Evolutionary conservation across 768 basidiomycete genomes (phyloP), one percentile per base, ranked within the genome.

Genomic region (Trametes villosa): DNA sequence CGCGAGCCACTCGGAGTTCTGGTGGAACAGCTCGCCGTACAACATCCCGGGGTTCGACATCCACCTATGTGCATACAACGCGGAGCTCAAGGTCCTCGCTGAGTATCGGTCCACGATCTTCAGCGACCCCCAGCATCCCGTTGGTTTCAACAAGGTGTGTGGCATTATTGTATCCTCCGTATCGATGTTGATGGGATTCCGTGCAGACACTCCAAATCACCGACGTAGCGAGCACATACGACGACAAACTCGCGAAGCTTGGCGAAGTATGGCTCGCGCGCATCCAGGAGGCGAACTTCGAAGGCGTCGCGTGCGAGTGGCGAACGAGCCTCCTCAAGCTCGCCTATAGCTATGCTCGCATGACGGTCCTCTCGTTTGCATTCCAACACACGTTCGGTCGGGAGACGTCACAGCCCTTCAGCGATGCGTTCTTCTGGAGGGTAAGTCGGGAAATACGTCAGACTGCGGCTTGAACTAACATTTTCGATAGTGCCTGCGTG

Each of bases 31-130:
- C 59, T 91, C 89, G 1, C 79, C 78, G 9, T 86, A 83, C 71
- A 92, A 91, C 67, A 77, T 91, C 74, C 74, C 78, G 47, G 78
- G 87, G 67, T 93, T 92, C 64, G 92, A 94, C 70, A 87, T 94
- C 50, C 92, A 94, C 54, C 75, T 87, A 38, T 89, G 85, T 68
- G 86, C 84, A 15, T 94, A 94, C 69, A 93, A 89, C 59, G 81
- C 84, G 4, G 89, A 91, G 70, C 73, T 94, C 65, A 83, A 84
- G 67, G 72, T 89, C 26, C 82, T 91, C 72, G 78, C 81, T 4
- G 68, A 71, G 17, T 94, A 92, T 67, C 71, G 81, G 60, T 76
- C 77, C 11, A 83, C 81, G 68, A 87, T 94, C 22, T 86, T 91
- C 69, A 91, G 83, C 66, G 83, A 92, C 71, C 88, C 88, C 6